Percentiles rank a stretch among this genome's conserved stretches.
phyloP scores from a whole-genome alignment of 768 basidiomycete genomes.

The Russula earlei region DNA sequence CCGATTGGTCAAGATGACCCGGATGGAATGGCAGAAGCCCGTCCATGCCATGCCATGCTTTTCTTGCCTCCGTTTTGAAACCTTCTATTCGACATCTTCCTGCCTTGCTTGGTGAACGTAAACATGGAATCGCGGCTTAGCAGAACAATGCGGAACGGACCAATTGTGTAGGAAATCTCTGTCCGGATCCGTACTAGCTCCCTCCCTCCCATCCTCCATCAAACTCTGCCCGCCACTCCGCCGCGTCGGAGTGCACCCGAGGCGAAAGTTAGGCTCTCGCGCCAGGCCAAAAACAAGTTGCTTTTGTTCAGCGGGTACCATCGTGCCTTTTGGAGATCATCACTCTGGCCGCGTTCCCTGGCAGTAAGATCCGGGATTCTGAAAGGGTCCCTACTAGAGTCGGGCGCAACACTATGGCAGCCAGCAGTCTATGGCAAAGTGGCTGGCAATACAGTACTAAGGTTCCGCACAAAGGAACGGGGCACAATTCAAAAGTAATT shows the following conservation, averaged over 20 bases:
- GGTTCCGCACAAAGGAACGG: no score
- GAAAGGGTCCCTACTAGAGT: no score
- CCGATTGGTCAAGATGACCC: neutral
- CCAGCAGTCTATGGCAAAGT: no score
- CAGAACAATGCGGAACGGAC: no score
- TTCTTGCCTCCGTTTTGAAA: neutral
- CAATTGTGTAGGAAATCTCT: neutral
- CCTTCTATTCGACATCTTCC: neutral
- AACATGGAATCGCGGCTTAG: no score
- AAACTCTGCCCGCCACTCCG: neutral
- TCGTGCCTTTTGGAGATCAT: neutral
- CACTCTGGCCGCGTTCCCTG: neutral
- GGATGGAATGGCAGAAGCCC: neutral
- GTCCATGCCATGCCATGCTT: neutral
- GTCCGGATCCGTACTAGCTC: neutral
- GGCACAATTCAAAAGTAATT: no score
- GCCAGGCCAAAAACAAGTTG: neutral
- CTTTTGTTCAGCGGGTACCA: neutral
- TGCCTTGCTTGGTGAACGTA: neutral
- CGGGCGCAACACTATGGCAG: neutral
- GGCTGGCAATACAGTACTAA: neutral
- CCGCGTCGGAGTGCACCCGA: neutral
- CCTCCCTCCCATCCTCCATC: neutral
- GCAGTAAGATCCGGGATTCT: no score
- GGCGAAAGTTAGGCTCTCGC: neutral